These are phyloP conservation scores for Pinguiococcus pyrenoidosus DNA, from an alignment of 108 stramenopile genomes.

Conservation along the genomic window DNA sequence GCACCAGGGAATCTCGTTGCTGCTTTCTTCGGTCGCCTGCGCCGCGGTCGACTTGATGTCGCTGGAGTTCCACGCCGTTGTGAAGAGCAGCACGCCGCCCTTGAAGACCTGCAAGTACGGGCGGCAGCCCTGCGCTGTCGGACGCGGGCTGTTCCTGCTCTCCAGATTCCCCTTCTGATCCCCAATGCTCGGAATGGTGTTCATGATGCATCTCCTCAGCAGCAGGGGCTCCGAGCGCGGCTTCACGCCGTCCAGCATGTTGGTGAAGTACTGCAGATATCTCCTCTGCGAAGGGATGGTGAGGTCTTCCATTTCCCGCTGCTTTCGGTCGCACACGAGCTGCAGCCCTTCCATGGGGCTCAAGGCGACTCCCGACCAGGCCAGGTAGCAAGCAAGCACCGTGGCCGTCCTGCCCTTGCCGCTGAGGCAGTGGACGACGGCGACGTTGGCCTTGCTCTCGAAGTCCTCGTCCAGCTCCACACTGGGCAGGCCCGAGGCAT, in stretches of 20 bases:
- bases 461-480: no score
- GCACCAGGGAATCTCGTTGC: neutral
- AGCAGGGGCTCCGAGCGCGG: slow-evolving; percentile 66
- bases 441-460: no score
- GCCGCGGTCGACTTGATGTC: neutral
- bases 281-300: slow-evolving; percentile 86
- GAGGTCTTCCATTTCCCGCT: slow-evolving; percentile 43
- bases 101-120: slow-evolving; percentile 92
- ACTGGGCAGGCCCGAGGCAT: no score
- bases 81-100: slow-evolving; percentile 64
- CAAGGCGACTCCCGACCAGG: slow-evolving; percentile 90
- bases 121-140: slow-evolving; percentile 59
- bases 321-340: slow-evolving; percentile 63
- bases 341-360: slow-evolving; percentile 61
- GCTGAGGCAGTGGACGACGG: slow-evolving; percentile 81
- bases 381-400: slow-evolving; percentile 72
- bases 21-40: no score
- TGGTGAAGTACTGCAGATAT: slow-evolving; percentile 74
- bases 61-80: slow-evolving; percentile 45
- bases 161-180: slow-evolving; percentile 18
- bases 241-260: slow-evolving; percentile 63
- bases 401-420: slow-evolving; percentile 77
- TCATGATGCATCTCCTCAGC: slow-evolving; percentile 77
- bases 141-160: slow-evolving; percentile 16
- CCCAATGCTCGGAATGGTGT: slow-evolving; percentile 65